These are phyloP conservation scores for Vigna nakashimae DNA, from an alignment of 306 rosid species.

Conservation along the genomic window DNA sequence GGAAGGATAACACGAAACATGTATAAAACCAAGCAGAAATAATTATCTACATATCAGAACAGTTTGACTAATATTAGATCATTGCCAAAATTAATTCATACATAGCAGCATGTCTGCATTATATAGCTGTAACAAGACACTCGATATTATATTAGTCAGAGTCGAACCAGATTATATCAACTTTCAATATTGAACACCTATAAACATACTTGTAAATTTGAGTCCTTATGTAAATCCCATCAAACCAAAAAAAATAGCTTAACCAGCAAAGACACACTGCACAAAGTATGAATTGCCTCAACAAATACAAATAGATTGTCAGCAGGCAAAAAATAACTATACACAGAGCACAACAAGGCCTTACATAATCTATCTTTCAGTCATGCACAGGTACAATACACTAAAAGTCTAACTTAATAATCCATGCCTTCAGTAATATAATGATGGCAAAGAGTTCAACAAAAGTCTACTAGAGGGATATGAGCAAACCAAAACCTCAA, in stretches of 20 bases:
- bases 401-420: constrained; percentile 5
- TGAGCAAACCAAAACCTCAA: constrained; percentile 65
- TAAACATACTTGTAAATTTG: constrained; percentile 11
- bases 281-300: constrained; percentile 12
- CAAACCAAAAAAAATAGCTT: constrained; percentile 8
- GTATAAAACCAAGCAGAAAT: constrained; percentile 14
- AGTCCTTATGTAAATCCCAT: constrained; percentile 9
- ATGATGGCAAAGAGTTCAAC: constrained; percentile 13
- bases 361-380: not conserved
- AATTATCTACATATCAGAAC: constrained; percentile 29
- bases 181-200: constrained; percentile 6
- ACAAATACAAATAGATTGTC: not conserved
- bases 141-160: constrained; percentile 25
- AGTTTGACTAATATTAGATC: constrained; percentile 16
- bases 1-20: constrained; percentile 12
- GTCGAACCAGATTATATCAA: constrained; percentile 6
- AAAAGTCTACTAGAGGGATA: not conserved
- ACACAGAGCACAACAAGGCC: constrained; percentile 5
- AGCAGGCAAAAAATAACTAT: not conserved
- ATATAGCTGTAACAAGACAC: constrained; percentile 13
- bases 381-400: constrained; percentile 2
- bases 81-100: constrained; percentile 5
- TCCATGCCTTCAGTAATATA: not conserved
- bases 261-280: not conserved
- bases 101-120: not conserved